Percentiles rank a stretch among this genome's conserved stretches.
phyloP scores from a whole-genome alignment of 495 filamentous ascomycete species.

The Elaphomyces granulatus region DNA sequence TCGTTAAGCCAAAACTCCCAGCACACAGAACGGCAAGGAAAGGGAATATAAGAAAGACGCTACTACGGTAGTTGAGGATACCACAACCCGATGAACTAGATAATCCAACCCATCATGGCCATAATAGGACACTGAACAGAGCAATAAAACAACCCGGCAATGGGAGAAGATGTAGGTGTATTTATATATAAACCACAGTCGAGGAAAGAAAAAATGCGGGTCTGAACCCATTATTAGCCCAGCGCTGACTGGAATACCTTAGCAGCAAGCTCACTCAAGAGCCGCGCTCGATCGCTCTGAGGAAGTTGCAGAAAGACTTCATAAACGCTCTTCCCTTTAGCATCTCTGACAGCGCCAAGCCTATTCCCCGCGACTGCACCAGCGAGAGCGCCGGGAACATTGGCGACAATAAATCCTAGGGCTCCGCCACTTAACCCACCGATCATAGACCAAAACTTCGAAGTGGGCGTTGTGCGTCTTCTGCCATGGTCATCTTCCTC shows the following conservation, averaged over 20 bases:
- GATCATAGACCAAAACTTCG: slow-evolving; percentile 72
- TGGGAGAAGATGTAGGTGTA: too few species aligned
- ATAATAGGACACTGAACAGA: too few species aligned
- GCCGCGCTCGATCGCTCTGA: slow-evolving; percentile 57
- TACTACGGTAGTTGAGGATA: too few species aligned
- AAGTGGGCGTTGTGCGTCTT: slow-evolving; percentile 35
- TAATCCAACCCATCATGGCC: too few species aligned
- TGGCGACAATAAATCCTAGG: slow-evolving; percentile 88
- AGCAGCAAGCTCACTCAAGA: slow-evolving; percentile 61
- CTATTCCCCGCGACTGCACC: slow-evolving; percentile 88
- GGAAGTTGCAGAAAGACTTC: slow-evolving; percentile 75
- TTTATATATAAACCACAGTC: too few species aligned
- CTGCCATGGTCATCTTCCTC: slow-evolving; percentile 17
- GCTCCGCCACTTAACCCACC: slow-evolving; percentile 80
- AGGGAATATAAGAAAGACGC: too few species aligned
- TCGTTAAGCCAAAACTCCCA: too few species aligned
- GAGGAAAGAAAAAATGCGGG: too few species aligned
- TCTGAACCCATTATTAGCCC: too few species aligned
- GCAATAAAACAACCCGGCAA: too few species aligned
- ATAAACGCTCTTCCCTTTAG: slow-evolving; percentile 90
- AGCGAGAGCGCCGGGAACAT: slow-evolving; percentile 75
- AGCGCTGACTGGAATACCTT: slow-evolving; percentile 46
- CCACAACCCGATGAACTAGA: too few species aligned
- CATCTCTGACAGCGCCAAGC: slow-evolving; percentile 74
- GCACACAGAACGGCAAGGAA: too few species aligned